phyloP scores from a whole-genome alignment of 192 early-diverging fungal genomes.

The Coemansia sp. region DNA sequence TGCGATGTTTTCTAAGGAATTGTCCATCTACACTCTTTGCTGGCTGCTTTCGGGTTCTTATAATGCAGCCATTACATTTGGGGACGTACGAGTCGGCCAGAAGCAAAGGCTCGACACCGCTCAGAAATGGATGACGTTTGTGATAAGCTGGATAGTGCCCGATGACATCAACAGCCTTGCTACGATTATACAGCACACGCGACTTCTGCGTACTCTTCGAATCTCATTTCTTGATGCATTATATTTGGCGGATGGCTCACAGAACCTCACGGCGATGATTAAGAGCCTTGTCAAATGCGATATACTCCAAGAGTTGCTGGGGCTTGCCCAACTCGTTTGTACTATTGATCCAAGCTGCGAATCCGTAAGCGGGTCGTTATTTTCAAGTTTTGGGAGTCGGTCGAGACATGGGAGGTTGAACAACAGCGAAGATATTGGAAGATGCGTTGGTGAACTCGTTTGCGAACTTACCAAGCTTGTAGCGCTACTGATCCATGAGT shows the following conservation, averaged over 20 bases:
- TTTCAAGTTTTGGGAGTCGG: conserved; percentile 15
- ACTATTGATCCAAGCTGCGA: conserved; percentile 10
- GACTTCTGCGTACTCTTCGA: conserved; percentile 15
- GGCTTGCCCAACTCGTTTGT: conserved; percentile 20
- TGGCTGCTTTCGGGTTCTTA: conserved; percentile 22
- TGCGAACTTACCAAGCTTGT: conserved; percentile 26
- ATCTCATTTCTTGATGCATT: conserved; percentile 18
- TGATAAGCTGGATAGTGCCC: conserved; percentile 17
- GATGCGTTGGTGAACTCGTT: conserved; percentile 12
- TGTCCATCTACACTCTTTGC: conserved; percentile 9
- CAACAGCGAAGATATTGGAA: background rate
- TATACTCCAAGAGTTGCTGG: conserved; percentile 19
- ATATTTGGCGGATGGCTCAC: background rate
- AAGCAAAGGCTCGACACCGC: conserved; percentile 2
- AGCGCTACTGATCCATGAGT: conserved; percentile 36
- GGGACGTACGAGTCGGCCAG: conserved; percentile 1
- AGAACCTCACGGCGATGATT: background rate
- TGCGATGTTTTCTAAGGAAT: conserved; percentile 1
- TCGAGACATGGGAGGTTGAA: background rate
- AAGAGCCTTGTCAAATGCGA: conserved; percentile 10
- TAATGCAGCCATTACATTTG: background rate
- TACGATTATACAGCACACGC: conserved; percentile 10
- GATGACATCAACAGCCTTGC: conserved; percentile 7
- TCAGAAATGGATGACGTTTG: conserved; percentile 17
- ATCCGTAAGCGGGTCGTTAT: background rate